Evolutionary conservation across 129 eudicot species (phyloP).

Genomic region (Flaveria linearis): DNA sequence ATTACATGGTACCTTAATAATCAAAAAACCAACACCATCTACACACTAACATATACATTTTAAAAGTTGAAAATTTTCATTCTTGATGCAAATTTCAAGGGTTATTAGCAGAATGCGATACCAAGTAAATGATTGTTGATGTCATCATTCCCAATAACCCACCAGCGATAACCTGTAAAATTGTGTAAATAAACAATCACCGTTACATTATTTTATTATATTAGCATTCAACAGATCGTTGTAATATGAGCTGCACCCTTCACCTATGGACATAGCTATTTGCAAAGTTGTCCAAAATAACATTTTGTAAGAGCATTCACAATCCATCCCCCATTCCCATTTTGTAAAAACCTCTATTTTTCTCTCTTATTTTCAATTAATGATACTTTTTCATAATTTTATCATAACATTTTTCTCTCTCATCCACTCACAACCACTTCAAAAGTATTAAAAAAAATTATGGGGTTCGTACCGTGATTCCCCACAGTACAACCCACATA

Average conservation of each 20-base stretch:
- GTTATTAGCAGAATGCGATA: conserved; percentile 26
- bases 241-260: neutral
- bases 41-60: neutral
- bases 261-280: neutral
- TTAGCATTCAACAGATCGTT: no score
- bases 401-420: no score
- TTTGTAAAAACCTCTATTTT: no score
- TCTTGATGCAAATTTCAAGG: conserved; percentile 27
- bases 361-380: no score
- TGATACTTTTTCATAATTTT: no score
- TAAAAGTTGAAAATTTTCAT: neutral
- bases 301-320: no score
- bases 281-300: neutral
- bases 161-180: conserved; percentile 69
- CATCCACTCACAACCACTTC: no score
- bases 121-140: conserved; percentile 47
- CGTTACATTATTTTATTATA: neutral
- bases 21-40: neutral
- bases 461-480: no score
- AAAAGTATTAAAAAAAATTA: no score
- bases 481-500: no score
- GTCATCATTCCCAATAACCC: conserved; percentile 54
- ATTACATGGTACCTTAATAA: conserved; percentile 2
- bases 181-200: neutral
- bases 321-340: no score